Evolutionary conservation across 495 filamentous ascomycete species (phyloP).

Genomic region (Elasticomyces elasticus): DNA sequence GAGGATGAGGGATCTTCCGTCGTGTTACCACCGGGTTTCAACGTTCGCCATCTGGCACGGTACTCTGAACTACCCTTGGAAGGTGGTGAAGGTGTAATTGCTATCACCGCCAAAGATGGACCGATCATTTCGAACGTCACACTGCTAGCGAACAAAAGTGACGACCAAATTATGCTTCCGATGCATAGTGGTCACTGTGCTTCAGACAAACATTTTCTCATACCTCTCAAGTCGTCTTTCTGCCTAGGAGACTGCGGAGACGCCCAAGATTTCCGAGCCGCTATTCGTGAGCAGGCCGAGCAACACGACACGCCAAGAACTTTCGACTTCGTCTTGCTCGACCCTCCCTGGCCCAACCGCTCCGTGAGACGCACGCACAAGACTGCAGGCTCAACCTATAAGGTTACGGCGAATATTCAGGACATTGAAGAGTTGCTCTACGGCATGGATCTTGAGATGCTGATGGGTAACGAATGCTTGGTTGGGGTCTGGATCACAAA

Average conservation of each 20-base stretch:
- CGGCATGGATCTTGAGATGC: conserved; percentile 45
- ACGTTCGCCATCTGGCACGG: too few relatives aligned
- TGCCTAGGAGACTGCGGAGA: conserved; percentile 31
- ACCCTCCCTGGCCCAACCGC: conserved; percentile 92
- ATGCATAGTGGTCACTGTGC: not conserved
- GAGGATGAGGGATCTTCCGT: not conserved
- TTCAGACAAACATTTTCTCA: conserved; percentile 25
- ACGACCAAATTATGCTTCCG: not conserved
- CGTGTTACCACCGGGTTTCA: too few relatives aligned
- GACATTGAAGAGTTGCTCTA: conserved; percentile 38
- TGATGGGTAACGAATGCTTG: conserved; percentile 43
- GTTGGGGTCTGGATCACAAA: conserved; percentile 90
- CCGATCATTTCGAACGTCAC: conserved; percentile 1
- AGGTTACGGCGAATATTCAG: conserved; percentile 36
- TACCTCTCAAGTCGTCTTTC: conserved; percentile 48
- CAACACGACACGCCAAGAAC: conserved; percentile 26
- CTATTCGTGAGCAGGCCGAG: conserved; percentile 23
- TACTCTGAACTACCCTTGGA: too few relatives aligned
- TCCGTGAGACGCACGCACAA: conserved; percentile 59
- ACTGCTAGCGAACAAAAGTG: conserved; percentile 4
- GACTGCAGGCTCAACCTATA: conserved; percentile 42
- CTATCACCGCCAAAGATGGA: not conserved
- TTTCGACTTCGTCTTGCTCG: conserved; percentile 76
- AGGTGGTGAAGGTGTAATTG: too few relatives aligned
- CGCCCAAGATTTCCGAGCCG: conserved; percentile 21